Conservation (phyloP, 139 green algal species). For the Tetradesmus lagerheimii region DNA sequence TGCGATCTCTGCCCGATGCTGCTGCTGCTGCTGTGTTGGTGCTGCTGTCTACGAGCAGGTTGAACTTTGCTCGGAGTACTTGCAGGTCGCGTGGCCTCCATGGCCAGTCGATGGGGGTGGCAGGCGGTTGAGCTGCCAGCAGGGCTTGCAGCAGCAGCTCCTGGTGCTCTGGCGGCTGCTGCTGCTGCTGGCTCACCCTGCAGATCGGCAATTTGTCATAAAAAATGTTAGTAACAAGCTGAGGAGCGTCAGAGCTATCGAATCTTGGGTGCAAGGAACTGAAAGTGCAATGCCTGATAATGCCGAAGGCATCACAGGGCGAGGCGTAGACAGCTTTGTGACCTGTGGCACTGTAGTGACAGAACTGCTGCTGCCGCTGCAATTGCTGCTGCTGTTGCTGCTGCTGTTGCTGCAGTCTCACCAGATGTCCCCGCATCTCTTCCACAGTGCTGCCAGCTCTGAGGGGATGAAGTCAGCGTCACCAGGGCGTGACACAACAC, state of each 20-base stretch:
- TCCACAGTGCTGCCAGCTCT: conserved; percentile 12
- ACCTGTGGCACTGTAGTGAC: too few species aligned
- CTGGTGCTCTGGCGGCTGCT: neutral
- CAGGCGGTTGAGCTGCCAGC: neutral
- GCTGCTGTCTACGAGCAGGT: neutral
- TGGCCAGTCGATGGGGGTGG: neutral
- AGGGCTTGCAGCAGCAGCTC: neutral
- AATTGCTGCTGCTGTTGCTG: neutral
- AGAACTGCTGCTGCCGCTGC: conserved; percentile 10
- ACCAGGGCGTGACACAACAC: conserved; percentile 14
- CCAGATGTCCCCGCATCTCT: conserved; percentile 15
- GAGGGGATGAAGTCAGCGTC: conserved; percentile 30
- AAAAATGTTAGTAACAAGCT: neutral
- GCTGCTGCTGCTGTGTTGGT: neutral
- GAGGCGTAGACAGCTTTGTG: too few species aligned
- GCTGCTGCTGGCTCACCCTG: neutral
- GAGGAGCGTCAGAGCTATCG: neutral
- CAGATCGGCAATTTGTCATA: neutral
- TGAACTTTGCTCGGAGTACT: neutral
- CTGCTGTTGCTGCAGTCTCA: neutral
- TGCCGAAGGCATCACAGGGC: too few species aligned
- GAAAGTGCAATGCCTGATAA: too few species aligned
- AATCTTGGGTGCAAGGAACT: too few species aligned
- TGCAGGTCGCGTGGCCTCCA: neutral
- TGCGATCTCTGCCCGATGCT: too few species aligned